Base-by-base conservation (phyloP, 768 basidiomycete genomes). In the Termitomyces sp. region DNA sequence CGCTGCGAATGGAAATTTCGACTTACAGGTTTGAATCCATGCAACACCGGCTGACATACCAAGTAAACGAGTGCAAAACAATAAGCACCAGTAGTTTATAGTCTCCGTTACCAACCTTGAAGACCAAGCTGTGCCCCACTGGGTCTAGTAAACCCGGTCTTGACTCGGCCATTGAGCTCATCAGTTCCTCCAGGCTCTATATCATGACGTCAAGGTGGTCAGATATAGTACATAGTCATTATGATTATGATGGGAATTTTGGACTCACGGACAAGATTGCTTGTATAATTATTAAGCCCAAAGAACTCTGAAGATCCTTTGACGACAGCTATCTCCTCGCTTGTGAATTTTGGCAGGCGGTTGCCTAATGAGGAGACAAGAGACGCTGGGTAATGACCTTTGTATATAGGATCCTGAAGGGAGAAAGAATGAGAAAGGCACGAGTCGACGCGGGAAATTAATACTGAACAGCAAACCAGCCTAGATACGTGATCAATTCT, bases 271-370 rank as follows among this genome's bases (percentile, higher is more conserved):
- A 79, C 76, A 46, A 87, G 70, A 53, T 84, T 81, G 10, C 78
- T 84, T 7, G 84, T 83, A 63, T 87, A 87, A 1, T 83, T 83
- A 66, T 86, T 86, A 70, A 86, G 72, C 6, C 85, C 85, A 62
- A 84, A 84, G 71, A 87, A 87, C 65, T 85, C 86, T 5, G 84
- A 83, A 0, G 83, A 86, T 36, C 81, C 82, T 43, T 80, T 78
- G 39, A 87, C 81, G 18, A 86, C 68, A 1, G 68, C 66, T n/a
- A 79, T 55, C 58, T 88, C 83, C 29, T 82, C 83, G 2, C 71
- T 58, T 1, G 83, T 79, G 61, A 85, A 84, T 24, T 74, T 71
- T 1, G 82, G 81, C 3, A 87, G 77, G 16, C 82, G 79, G 44
- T 76, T 74, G 13, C 80, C 79, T 37, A 83, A 69, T 50, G 80